Evolutionary conservation across 352 stramenopile species (phyloP).

Genomic region (Phytophthora cryptogea): DNA sequence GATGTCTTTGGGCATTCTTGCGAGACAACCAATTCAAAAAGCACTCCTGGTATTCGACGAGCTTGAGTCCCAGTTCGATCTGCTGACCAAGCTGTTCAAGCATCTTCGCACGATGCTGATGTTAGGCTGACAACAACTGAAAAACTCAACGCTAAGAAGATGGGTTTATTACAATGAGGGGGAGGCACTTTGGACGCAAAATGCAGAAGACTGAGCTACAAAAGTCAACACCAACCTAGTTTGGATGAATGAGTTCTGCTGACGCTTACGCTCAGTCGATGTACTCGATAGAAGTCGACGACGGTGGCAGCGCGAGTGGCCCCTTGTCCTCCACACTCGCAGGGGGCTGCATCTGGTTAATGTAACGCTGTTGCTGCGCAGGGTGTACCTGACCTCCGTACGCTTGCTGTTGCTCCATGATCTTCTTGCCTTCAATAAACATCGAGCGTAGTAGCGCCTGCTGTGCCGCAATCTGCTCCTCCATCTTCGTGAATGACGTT

Average conservation of each 20-base stretch:
- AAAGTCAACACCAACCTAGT: constrained; percentile 19
- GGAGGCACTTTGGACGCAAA: constrained; percentile 19
- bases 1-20: too few species aligned
- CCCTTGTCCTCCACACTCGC: constrained; percentile 33
- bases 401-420: constrained; percentile 59
- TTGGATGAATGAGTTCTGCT: constrained; percentile 12
- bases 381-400: constrained; percentile 37
- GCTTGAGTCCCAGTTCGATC: too few species aligned
- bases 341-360: constrained; percentile 33
- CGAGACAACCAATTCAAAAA: too few species aligned
- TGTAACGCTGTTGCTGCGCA: constrained; percentile 43
- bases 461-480: constrained; percentile 78
- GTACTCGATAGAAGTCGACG: constrained; percentile 48
- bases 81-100: too few species aligned
- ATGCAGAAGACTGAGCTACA: constrained; percentile 25
- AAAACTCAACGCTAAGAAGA: constrained; percentile 16
- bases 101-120: too few species aligned
- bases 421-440: constrained; percentile 76
- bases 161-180: constrained; percentile 37
- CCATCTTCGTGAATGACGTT: constrained; percentile 73
- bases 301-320: constrained; percentile 28
- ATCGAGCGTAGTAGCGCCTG: constrained; percentile 73
- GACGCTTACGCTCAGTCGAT: constrained; percentile 37
- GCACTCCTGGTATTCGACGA: too few species aligned
- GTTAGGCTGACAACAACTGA: too few species aligned